Base-by-base conservation (phyloP, 1,284 basidiomycete species). In the Lentinula novae-zelandiae region DNA sequence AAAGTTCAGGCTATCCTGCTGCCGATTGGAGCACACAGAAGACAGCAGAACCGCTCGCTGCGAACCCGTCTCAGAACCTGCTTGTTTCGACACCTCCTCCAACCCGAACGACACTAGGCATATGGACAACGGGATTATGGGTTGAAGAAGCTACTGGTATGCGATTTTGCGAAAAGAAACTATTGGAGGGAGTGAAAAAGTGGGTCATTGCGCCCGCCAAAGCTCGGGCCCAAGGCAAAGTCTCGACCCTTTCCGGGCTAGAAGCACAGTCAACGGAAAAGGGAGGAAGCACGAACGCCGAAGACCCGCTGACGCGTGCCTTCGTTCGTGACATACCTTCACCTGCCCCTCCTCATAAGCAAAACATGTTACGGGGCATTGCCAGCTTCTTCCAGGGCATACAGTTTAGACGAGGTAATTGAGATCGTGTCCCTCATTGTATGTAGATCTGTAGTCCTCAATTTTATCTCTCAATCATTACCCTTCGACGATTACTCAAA, bases 51-150 rank as follows among this genome's bases (percentile, higher is more conserved):
- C 27, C 27, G 27, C 27, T 27, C 3, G 27, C 27, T 27, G 27
- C 27, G 27, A 27, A 27, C 2, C 3, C 27, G 27, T 27, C 3
- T 2, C 27, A n/a, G 15, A 44, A 44, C 15, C 9, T 13, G 42
- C 15, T 15, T 44, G 6, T 44, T n/a, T 44, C 17, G 15, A 13
- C 42, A 13, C 6, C 49, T 2, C 31, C 33, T 46, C 40, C 42
- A 9, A 1, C 42, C 9, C 42, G 36, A 12, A 56, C 20, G n/a
- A 44, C 89, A 10, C 69, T 91, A 53, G 76, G 86, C 0, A 76
- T 91, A 27, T 88, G 83, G 84, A 90, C 89, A 34, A 84, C 79
- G 0, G 82, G 81, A 0, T 78, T 90, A 2, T 91, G 89, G 89
- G 65, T 85, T 65, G 76, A 75, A 60, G 89, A 91, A 70, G 77